phyloP scores from a whole-genome alignment of 768 basidiomycete species.

The Suillus subluteus region DNA sequence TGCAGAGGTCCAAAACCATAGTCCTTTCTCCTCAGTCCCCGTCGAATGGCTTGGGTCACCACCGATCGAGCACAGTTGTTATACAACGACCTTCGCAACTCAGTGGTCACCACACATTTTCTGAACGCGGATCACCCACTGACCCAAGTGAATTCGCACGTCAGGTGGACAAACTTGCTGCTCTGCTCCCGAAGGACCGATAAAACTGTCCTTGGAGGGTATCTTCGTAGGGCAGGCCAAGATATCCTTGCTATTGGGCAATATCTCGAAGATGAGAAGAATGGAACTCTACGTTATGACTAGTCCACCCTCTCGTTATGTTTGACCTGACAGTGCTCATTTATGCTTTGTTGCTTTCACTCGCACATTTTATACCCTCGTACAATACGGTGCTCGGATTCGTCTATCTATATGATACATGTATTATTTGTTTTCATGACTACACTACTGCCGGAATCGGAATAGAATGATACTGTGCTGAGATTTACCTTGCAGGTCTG shows the following conservation, averaged over 20 bases:
- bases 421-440: conserved; percentile 25
- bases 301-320: conserved; percentile 23
- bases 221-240: conserved; percentile 73
- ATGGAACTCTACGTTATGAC: conserved; percentile 55
- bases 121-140: conserved; percentile 15
- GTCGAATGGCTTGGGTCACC: conserved; percentile 19
- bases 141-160: conserved; percentile 53
- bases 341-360: conserved; percentile 15
- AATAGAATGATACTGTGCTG: conserved; percentile 4
- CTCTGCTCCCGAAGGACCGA: conserved; percentile 77
- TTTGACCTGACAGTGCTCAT: conserved; percentile 5
- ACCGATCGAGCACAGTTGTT: conserved; percentile 35
- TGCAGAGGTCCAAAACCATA: conserved; percentile 70
- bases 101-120: conserved; percentile 21
- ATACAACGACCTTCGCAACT: conserved; percentile 34
- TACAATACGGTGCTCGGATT: conserved; percentile 17
- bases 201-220: conserved; percentile 64
- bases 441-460: conserved; percentile 22
- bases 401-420: conserved; percentile 22
- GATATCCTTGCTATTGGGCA: conserved; percentile 87
- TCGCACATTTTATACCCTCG: conserved; percentile 19
- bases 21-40: conserved; percentile 42
- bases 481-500: conserved; percentile 43
- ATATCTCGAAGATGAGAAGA: conserved; percentile 84
- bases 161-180: conserved; percentile 73